phyloP scores from a whole-genome alignment of 495 filamentous ascomycete species.

The Neurospora cerealis region DNA sequence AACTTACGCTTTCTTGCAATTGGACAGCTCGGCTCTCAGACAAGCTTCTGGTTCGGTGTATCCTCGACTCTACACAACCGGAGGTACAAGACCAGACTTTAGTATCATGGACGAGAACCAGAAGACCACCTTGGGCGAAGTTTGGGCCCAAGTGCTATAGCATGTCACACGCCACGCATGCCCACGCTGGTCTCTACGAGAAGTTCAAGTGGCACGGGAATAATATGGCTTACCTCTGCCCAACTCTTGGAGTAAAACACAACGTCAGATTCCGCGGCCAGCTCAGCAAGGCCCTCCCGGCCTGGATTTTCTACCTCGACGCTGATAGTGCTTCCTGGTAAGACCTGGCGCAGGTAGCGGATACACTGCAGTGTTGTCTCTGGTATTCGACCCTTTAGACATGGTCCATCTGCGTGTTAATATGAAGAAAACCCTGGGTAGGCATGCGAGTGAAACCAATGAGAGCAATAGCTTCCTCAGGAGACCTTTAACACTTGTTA shows the following conservation, averaged over 20 bases:
- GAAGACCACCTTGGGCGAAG: background rate
- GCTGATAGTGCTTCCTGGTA: slow-evolving; percentile 44
- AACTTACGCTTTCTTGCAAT: slow-evolving; percentile 21
- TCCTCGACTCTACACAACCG: slow-evolving; percentile 18
- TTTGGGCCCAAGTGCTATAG: background rate
- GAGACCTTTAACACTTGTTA: background rate
- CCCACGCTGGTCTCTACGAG: background rate
- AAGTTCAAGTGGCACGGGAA: background rate
- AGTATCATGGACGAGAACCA: background rate
- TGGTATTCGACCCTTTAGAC: slow-evolving; percentile 53
- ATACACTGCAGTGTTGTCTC: slow-evolving; percentile 54
- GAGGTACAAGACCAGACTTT: background rate
- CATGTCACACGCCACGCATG: background rate
- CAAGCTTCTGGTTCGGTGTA: slow-evolving; percentile 23
- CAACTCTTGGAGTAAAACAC: slow-evolving; percentile 63
- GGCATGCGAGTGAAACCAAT: background rate
- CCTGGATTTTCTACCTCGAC: slow-evolving; percentile 63
- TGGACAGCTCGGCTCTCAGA: slow-evolving; percentile 19
- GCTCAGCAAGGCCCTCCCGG: slow-evolving; percentile 46
- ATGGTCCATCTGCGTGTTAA: background rate
- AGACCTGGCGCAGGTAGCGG: slow-evolving; percentile 39
- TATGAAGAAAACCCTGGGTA: background rate
- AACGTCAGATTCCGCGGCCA: slow-evolving; percentile 54
- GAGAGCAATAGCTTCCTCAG: background rate
- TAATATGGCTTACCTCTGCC: slow-evolving; percentile 46